Evolutionary conservation across 2,329 filamentous ascomycete species (phyloP).

Genomic region (Neofusicoccum parvum): DNA sequence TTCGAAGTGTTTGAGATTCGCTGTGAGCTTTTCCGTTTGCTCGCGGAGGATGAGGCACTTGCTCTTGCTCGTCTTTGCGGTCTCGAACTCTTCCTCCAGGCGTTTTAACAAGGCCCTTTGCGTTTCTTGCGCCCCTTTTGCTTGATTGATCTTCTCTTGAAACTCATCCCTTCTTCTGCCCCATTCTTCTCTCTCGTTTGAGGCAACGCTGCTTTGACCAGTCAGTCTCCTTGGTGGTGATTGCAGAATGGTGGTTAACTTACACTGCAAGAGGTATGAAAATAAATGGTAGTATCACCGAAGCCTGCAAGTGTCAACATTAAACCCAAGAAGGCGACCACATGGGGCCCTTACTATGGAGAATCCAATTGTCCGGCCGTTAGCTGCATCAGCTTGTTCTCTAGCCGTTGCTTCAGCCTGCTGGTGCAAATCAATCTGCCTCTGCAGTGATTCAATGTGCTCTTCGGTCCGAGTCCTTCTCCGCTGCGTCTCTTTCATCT

Average conservation of each 20-base stretch:
- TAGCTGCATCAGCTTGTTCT: neutral
- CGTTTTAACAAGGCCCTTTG: neutral
- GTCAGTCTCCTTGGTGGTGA: neutral
- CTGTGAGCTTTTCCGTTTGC: neutral
- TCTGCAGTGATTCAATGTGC: slow-evolving; percentile 3
- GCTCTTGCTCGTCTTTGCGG: neutral
- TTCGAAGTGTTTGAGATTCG: neutral
- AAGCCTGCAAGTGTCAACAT: neutral
- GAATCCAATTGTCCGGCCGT: neutral
- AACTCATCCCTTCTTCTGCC: neutral
- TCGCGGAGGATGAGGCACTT: neutral
- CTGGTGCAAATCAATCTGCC: slow-evolving; percentile 5
- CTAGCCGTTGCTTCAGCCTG: neutral
- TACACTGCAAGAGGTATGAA: slow-evolving; percentile 11
- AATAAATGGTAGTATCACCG: neutral
- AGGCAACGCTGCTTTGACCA: neutral
- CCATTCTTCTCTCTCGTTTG: neutral
- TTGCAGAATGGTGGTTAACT: neutral
- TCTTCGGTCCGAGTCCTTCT: neutral
- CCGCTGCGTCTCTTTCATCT: neutral
- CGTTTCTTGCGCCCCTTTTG: neutral
- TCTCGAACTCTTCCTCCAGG: neutral
- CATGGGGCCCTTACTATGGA: neutral
- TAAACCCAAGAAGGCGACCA: too few species aligned
- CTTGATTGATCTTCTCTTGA: neutral